phyloP scores from a whole-genome alignment of 805 yeast species.

The Cyberlindnera misumaiensis region DNA sequence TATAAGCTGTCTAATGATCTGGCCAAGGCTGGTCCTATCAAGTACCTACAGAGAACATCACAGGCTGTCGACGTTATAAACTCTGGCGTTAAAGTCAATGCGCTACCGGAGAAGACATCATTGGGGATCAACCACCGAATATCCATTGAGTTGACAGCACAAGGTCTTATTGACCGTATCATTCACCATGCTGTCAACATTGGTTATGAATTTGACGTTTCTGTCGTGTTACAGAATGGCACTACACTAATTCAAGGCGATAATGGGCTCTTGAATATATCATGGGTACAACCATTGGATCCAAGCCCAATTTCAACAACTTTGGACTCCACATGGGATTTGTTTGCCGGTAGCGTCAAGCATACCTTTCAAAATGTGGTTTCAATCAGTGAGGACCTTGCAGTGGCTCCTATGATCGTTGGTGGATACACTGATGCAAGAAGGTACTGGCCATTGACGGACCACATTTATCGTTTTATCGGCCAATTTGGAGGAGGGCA shows the following conservation, averaged over 20 bases:
- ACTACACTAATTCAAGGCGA: constrained; percentile 30
- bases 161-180: constrained; percentile 7
- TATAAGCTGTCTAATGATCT: constrained; percentile 25
- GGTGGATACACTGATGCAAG: constrained; percentile 70
- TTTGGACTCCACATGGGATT: constrained; percentile 45
- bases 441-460: constrained; percentile 55
- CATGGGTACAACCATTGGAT: constrained; percentile 22
- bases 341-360: constrained; percentile 49
- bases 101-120: constrained; percentile 54
- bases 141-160: constrained; percentile 23
- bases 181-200: neutral
- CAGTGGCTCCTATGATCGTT: constrained; percentile 53
- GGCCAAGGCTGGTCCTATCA: constrained; percentile 1
- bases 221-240: constrained; percentile 26
- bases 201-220: constrained; percentile 7
- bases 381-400: constrained; percentile 1
- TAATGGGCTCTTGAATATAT: constrained; percentile 29
- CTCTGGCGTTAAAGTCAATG: constrained; percentile 74
- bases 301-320: constrained; percentile 11
- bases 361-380: constrained; percentile 42
- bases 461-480: constrained; percentile 53
- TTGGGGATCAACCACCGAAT: constrained; percentile 59
- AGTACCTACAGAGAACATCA: constrained; percentile 49
- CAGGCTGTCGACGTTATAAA: constrained; percentile 34
- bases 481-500: constrained; percentile 24